Conservation (phyloP, 768 basidiomycete genomes). For the Mycena belliarum region DNA sequence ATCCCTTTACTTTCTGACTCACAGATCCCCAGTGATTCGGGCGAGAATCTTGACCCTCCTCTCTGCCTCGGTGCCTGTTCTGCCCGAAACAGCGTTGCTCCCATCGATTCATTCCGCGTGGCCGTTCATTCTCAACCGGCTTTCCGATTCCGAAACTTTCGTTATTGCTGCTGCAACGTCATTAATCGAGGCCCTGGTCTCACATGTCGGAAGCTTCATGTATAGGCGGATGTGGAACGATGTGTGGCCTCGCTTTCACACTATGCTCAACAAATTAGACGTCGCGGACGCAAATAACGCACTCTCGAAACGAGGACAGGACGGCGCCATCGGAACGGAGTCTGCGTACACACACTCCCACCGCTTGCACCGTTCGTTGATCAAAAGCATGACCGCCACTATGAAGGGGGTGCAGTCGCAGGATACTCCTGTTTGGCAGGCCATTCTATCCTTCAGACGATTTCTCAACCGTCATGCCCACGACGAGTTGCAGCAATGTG, state of each 20-base stretch:
- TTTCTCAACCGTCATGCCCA: conserved; percentile 72
- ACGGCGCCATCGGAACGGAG: conserved; percentile 56
- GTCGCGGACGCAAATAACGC: conserved; percentile 68
- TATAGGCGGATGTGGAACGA: conserved; percentile 84
- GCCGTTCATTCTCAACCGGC: conserved; percentile 90
- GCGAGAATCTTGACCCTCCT: conserved; percentile 80
- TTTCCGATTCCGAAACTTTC: conserved; percentile 71
- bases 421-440: conserved; percentile 79
- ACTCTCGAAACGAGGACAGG: conserved; percentile 54
- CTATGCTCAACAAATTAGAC: conserved; percentile 60
- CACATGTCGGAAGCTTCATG: conserved; percentile 84
- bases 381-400: conserved; percentile 72
- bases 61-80: conserved; percentile 69
- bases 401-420: conserved; percentile 67
- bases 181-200: conserved; percentile 71
- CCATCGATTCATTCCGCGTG: conserved; percentile 87
- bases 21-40: conserved; percentile 83
- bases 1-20: conserved; percentile 88
- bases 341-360: conserved; percentile 82
- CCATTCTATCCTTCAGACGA: conserved; percentile 70
- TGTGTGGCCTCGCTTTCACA: conserved; percentile 83
- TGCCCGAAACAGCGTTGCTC: conserved; percentile 72
- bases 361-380: conserved; percentile 72
- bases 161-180: conserved; percentile 77
- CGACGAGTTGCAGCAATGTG: conserved; percentile 70